These are phyloP conservation scores for Colletotrichum somersetense DNA, from an alignment of 2,329 filamentous ascomycete species.

Conservation along the genomic window DNA sequence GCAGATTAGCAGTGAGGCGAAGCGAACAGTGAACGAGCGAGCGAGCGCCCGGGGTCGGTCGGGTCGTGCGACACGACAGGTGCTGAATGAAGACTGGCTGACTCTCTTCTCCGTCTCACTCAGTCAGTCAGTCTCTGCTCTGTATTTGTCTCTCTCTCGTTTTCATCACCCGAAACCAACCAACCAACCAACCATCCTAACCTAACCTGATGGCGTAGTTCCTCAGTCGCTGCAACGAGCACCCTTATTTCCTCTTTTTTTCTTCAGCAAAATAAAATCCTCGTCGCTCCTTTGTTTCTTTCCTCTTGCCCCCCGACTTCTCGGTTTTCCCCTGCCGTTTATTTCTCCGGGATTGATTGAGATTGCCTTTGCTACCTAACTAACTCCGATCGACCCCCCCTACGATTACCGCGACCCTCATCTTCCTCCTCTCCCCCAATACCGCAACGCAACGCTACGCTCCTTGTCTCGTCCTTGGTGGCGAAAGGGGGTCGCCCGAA, in stretches of 20 bases:
- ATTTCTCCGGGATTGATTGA: not conserved
- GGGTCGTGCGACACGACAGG: not conserved
- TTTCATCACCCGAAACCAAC: slow-evolving; percentile 10
- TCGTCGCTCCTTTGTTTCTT: slow-evolving; percentile 29
- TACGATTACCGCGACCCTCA: not conserved
- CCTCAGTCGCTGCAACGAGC: slow-evolving; percentile 18
- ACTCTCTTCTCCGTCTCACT: not conserved
- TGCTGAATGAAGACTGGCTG: slow-evolving; percentile 3
- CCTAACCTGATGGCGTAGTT: slow-evolving; percentile 12
- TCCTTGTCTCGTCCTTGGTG: slow-evolving; percentile 36
- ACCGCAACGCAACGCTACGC: slow-evolving; percentile 7
- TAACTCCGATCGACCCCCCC: not conserved
- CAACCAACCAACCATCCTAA: not conserved
- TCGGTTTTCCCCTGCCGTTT: slow-evolving; percentile 19
- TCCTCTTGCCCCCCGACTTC: slow-evolving; percentile 4
- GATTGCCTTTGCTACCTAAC: no score
- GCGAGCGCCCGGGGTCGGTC: not conserved
- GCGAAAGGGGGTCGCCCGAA: slow-evolving; percentile 31
- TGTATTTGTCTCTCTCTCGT: not conserved
- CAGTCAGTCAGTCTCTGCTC: not conserved
- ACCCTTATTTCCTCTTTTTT: slow-evolving; percentile 24
- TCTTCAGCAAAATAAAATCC: slow-evolving; percentile 31
- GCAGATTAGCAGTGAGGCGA: slow-evolving; percentile 5
- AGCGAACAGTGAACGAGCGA: slow-evolving; percentile 7
- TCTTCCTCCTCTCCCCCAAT: slow-evolving; percentile 8